phyloP scores from a whole-genome alignment of 2,329 filamentous ascomycete species.

The Ophiobolus disseminans region DNA sequence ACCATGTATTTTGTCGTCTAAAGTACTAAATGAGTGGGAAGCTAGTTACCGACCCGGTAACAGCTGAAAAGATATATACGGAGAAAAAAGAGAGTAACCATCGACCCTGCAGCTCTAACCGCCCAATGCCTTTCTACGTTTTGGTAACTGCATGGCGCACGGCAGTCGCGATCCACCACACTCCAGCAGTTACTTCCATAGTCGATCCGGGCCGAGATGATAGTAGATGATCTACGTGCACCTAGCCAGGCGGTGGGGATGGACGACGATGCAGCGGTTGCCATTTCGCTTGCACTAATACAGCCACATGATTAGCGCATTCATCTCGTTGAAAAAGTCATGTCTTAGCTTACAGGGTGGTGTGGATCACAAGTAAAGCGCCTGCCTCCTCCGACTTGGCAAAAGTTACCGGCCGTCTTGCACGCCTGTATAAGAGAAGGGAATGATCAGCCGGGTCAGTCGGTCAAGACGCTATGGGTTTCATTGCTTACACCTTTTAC shows the following conservation, averaged over 20 bases:
- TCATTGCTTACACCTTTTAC: not conserved
- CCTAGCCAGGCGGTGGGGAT: not conserved
- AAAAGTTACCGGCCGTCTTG: not conserved
- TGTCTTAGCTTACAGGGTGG: not conserved
- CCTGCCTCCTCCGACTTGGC: not conserved
- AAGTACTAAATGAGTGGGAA: not conserved
- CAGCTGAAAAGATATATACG: not conserved
- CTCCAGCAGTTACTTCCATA: not conserved
- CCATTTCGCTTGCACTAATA: not conserved
- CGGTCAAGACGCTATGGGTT: not conserved
- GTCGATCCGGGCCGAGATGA: not conserved
- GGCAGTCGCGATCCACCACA: not conserved
- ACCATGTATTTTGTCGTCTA: no score
- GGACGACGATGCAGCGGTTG: not conserved
- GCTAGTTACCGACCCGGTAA: not conserved
- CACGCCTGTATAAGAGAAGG: not conserved
- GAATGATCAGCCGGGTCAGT: not conserved
- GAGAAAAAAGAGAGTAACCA: not conserved
- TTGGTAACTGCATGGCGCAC: not conserved
- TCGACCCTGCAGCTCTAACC: not conserved
- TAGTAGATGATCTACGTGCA: not conserved
- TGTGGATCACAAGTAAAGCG: not conserved
- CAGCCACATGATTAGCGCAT: not conserved
- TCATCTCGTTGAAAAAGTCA: not conserved
- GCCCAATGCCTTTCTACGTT: not conserved